Percentiles rank a stretch among this genome's conserved stretches.
Conservation (phyloP, 1,139 yeast species). For the Suhomyces panamericanus region DNA sequence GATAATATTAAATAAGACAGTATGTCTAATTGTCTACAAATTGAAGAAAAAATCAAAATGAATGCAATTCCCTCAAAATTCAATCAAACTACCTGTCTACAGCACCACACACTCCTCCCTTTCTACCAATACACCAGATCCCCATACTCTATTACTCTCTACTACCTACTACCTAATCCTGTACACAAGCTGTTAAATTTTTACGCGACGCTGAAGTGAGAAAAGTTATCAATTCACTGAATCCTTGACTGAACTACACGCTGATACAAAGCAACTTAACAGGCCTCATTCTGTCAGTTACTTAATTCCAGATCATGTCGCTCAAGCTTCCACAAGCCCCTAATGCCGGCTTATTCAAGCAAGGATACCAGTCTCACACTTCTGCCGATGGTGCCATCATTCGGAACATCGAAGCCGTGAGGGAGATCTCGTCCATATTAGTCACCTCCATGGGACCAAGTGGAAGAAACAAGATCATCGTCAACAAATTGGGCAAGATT, state of each 20-base stretch:
- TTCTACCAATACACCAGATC: too few relatives aligned
- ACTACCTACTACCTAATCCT: not conserved
- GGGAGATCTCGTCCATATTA: conserved; percentile 89
- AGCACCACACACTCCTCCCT: too few relatives aligned
- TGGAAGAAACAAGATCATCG: conserved; percentile 94
- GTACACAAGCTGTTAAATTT: not conserved
- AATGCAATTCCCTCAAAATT: too few relatives aligned
- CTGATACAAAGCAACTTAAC: not conserved
- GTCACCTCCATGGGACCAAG: conserved; percentile 96
- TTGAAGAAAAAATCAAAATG: too few relatives aligned
- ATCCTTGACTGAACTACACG: not conserved
- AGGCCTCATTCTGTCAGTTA: not conserved
- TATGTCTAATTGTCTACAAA: too few relatives aligned
- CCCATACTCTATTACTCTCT: too few relatives aligned
- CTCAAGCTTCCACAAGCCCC: conserved; percentile 92
- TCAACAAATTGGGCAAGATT: conserved; percentile 75
- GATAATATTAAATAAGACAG: too few relatives aligned
- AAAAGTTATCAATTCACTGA: not conserved
- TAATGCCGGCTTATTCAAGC: conserved; percentile 89
- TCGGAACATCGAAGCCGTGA: conserved; percentile 89
- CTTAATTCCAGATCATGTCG: conserved; percentile 55
- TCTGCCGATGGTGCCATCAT: conserved; percentile 93
- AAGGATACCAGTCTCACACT: conserved; percentile 88
- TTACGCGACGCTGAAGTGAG: not conserved
- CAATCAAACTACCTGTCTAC: too few relatives aligned